Conservation (phyloP, 257 asterid species). For the Asclepias syriaca region DNA sequence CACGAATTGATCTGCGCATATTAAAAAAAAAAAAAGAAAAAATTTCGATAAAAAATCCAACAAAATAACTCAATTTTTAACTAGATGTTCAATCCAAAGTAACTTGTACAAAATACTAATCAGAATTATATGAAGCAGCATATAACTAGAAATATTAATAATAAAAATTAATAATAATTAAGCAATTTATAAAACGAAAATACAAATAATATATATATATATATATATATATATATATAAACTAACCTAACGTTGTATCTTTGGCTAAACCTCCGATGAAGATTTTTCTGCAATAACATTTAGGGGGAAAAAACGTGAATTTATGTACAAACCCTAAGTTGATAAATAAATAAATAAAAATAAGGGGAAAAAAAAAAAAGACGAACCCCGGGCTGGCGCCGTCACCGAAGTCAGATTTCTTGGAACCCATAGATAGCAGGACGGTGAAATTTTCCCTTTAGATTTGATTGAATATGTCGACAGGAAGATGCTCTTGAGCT, state of each 20-base stretch:
- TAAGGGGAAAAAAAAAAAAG: neutral
- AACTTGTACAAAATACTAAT: neutral
- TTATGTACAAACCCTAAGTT: constrained; percentile 4
- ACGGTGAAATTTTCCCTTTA: constrained; percentile 13
- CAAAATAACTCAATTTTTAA: neutral
- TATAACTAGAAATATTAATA: no score
- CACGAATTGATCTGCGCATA: constrained; percentile 60
- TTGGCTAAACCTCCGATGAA: constrained; percentile 91
- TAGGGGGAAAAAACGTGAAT: neutral
- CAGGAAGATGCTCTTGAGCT: constrained; percentile 8
- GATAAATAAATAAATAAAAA: neutral
- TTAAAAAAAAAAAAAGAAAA: neutral
- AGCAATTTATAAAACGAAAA: neutral
- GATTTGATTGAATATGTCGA: constrained; percentile 28
- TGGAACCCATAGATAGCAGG: constrained; percentile 56
- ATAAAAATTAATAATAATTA: neutral
- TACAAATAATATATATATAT: neutral
- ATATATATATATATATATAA: neutral
- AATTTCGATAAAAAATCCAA: neutral
- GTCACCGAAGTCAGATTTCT: constrained; percentile 73
- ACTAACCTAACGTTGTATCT: constrained; percentile 71
- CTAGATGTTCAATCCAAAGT: neutral
- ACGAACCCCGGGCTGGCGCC: constrained; percentile 95
- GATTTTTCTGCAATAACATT: constrained; percentile 50
- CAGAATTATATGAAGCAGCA: neutral